These are phyloP conservation scores for Dothistroma septosporum DNA, from an alignment of 2,329 filamentous ascomycete species.

Conservation along the genomic window DNA sequence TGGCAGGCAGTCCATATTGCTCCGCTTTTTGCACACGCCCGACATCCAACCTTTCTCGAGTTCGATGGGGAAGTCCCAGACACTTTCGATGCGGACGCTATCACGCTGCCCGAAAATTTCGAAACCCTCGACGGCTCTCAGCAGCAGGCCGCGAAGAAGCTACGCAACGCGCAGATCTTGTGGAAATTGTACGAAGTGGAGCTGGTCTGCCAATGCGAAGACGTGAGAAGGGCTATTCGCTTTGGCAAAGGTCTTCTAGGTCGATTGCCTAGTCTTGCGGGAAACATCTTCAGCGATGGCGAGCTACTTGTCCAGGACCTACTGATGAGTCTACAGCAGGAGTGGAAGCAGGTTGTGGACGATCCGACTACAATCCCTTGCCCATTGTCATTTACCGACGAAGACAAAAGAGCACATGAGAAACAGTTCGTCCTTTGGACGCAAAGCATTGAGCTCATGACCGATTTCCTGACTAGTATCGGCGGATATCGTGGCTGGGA, in stretches of 20 bases:
- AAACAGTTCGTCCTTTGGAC: conserved; percentile 9
- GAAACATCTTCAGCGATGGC: conserved; percentile 15
- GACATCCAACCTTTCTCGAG: conserved; percentile 9
- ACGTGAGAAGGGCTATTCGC: conserved; percentile 10
- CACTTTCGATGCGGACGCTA: conserved; percentile 5
- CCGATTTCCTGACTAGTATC: conserved; percentile 10
- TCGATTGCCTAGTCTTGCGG: conserved; percentile 8
- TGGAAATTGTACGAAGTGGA: conserved; percentile 14
- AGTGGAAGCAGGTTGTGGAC: conserved; percentile 12
- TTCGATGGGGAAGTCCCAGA: conserved; percentile 10
- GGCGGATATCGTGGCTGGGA: conserved; percentile 13
- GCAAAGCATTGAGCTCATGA: conserved; percentile 11
- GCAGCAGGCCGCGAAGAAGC: conserved; percentile 9
- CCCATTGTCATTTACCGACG: conserved; percentile 6
- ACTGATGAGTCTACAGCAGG: conserved; percentile 8
- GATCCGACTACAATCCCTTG: conserved; percentile 5
- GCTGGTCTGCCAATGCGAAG: conserved; percentile 9
- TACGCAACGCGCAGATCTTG: conserved; percentile 9
- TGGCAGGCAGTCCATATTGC: conserved; percentile 28
- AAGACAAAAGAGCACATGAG: conserved; percentile 4
- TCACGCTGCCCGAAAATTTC: conserved; percentile 12
- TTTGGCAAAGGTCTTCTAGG: conserved; percentile 11
- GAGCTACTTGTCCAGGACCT: conserved; percentile 14
- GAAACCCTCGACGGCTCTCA: conserved; percentile 8
- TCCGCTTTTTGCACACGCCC: conserved; percentile 10